phyloP scores from a whole-genome alignment of 345 rosid genomes.

The Arabidopsis arenosa region DNA sequence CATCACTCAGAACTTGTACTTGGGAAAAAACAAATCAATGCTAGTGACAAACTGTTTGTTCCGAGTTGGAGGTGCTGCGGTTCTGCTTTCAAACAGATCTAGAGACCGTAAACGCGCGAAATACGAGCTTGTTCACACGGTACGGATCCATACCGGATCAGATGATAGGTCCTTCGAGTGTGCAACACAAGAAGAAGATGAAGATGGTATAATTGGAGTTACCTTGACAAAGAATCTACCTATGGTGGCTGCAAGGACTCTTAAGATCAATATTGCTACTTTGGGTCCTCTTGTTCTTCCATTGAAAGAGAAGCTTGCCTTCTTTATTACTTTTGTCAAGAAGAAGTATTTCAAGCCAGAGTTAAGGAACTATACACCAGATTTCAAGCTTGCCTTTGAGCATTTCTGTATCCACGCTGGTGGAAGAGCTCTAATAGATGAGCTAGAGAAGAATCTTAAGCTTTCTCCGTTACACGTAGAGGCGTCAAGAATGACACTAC shows the following conservation, averaged over 20 bases:
- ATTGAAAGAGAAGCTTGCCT: conserved; percentile 60
- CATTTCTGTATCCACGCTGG: conserved; percentile 80
- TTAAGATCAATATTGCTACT: conserved; percentile 64
- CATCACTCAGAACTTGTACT: conserved; percentile 55
- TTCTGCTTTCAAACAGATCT: conserved; percentile 60
- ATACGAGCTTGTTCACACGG: conserved; percentile 61
- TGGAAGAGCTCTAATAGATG: conserved; percentile 70
- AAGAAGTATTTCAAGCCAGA: conserved; percentile 55
- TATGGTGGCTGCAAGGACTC: conserved; percentile 63
- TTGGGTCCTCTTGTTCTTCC: conserved; percentile 75
- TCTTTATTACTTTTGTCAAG: conserved; percentile 50
- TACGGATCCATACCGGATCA: conserved; percentile 66
- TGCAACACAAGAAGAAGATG: conserved; percentile 64
- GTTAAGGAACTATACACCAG: conserved; percentile 60
- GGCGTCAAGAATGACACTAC: conserved; percentile 81
- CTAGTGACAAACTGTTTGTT: conserved; percentile 64
- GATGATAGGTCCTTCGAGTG: conserved; percentile 62
- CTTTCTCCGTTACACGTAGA: conserved; percentile 66
- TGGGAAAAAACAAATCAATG: conserved; percentile 63
- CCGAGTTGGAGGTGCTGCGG: conserved; percentile 60
- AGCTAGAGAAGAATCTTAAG: conserved; percentile 62
- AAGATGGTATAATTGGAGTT: conserved; percentile 52
- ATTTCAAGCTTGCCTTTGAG: conserved; percentile 74
- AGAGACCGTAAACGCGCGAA: conserved; percentile 52
- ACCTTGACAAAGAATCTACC: conserved; percentile 69